phyloP scores from a whole-genome alignment of 306 rosid genomes.

The Arachis stenosperma region DNA sequence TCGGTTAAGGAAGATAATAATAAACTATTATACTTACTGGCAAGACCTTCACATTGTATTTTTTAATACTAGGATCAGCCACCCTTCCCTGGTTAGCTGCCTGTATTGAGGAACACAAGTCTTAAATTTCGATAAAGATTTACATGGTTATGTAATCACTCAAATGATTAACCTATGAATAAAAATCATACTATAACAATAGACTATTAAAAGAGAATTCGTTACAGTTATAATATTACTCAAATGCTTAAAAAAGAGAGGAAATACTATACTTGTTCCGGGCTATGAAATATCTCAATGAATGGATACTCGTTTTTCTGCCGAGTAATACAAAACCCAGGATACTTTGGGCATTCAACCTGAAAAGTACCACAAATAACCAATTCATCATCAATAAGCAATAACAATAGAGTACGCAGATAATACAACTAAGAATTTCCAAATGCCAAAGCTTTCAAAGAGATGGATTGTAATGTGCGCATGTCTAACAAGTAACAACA shows the following conservation, averaged over 20 bases:
- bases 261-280: constrained; percentile 63
- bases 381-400: constrained; percentile 22
- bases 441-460: not conserved
- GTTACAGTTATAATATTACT: no score
- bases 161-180: constrained; percentile 8
- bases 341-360: constrained; percentile 99
- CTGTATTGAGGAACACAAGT: constrained; percentile 48
- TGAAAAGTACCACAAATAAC: constrained; percentile 49
- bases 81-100: constrained; percentile 67
- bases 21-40: constrained; percentile 64
- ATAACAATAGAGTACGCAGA: not conserved
- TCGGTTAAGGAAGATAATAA: not conserved
- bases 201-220: no score
- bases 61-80: constrained; percentile 73
- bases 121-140: constrained; percentile 24
- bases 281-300: constrained; percentile 78
- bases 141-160: constrained; percentile 18
- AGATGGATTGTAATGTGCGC: not conserved
- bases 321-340: constrained; percentile 88
- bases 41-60: constrained; percentile 81
- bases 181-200: not conserved
- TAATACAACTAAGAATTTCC: not conserved
- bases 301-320: constrained; percentile 93
- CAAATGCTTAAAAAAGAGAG: constrained; percentile 1
- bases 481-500: not conserved